Evolutionary conservation across 352 stramenopile species (phyloP).

Genomic region (Phytopythium vexans): DNA sequence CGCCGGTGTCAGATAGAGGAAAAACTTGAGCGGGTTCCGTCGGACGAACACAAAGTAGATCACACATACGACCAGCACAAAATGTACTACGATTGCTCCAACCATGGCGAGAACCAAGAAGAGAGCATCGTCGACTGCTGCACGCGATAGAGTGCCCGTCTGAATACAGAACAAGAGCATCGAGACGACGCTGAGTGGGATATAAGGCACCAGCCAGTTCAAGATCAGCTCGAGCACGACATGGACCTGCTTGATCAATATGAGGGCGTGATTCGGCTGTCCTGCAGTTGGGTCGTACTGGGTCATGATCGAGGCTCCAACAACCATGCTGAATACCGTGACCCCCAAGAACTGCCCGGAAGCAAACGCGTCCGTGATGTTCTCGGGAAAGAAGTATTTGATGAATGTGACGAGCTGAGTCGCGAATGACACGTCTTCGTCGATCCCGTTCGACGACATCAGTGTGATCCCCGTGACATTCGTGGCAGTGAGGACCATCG

Average conservation of each 20-base stretch:
- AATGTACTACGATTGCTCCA: constrained; percentile 41
- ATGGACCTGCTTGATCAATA: constrained; percentile 56
- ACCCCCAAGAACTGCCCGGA: constrained; percentile 39
- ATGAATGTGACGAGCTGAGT: constrained; percentile 60
- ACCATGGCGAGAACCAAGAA: constrained; percentile 40
- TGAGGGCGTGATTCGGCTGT: constrained; percentile 46
- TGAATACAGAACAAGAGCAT: constrained; percentile 56
- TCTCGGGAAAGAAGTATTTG: constrained; percentile 43
- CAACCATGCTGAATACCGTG: constrained; percentile 55
- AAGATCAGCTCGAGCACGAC: constrained; percentile 65
- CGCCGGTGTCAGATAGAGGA: constrained; percentile 46
- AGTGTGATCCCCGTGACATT: constrained; percentile 56
- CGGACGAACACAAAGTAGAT: constrained; percentile 58
- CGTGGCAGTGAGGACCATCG: constrained; percentile 25
- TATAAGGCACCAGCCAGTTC: constrained; percentile 60
- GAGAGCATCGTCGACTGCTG: constrained; percentile 29
- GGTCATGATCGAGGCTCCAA: constrained; percentile 42
- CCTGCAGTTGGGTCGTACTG: constrained; percentile 38
- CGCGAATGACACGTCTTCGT: constrained; percentile 31
- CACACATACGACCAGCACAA: constrained; percentile 48
- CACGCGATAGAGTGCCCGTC: constrained; percentile 29
- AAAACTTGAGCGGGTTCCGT: constrained; percentile 59
- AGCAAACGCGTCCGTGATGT: constrained; percentile 54
- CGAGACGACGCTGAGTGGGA: constrained; percentile 42
- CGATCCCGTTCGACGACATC: constrained; percentile 19